Conservation (phyloP, 1,139 yeast genomes). For the Hyphopichia khmerensis region DNA sequence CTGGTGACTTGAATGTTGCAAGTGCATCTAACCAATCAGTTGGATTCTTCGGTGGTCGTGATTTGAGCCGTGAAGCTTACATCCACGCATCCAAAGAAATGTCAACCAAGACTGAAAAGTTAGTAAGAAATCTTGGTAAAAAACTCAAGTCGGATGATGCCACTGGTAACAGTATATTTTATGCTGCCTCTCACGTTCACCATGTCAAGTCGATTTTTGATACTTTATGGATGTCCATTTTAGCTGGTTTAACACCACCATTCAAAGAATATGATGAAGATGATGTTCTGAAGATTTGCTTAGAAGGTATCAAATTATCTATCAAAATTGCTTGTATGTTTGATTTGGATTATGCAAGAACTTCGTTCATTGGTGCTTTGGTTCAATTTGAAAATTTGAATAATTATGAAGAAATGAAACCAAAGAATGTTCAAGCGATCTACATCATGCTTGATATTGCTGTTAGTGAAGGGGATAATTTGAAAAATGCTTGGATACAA, state of each 20-base stretch:
- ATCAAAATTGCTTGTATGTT: conserved; percentile 83
- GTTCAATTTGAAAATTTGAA: conserved; percentile 82
- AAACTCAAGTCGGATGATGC: conserved; percentile 32
- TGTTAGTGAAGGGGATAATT: conserved; percentile 68
- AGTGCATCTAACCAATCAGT: conserved; percentile 39
- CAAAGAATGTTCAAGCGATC: conserved; percentile 81
- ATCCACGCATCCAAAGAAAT: conserved; percentile 90
- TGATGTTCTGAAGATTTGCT: conserved; percentile 66
- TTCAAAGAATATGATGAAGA: conserved; percentile 85
- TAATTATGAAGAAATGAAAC: conserved; percentile 74
- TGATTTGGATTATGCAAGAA: conserved; percentile 79
- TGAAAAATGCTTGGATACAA: conserved; percentile 78
- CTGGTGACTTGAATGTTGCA: conserved; percentile 52
- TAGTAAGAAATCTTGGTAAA: conserved; percentile 70
- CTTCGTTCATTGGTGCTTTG: conserved; percentile 86
- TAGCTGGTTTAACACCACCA: conserved; percentile 93
- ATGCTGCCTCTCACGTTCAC: conserved; percentile 72
- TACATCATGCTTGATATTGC: conserved; percentile 75
- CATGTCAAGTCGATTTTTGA: conserved; percentile 94
- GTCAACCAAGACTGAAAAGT: conserved; percentile 82
- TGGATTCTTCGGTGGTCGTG: conserved; percentile 75
- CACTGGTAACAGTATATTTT: conserved; percentile 28
- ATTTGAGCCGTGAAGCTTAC: conserved; percentile 80
- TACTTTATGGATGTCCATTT: conserved; percentile 92
- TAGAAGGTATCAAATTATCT: conserved; percentile 84